Base-by-base conservation (phyloP, 1,284 basidiomycete genomes). In the Fistulinella staudtii region DNA sequence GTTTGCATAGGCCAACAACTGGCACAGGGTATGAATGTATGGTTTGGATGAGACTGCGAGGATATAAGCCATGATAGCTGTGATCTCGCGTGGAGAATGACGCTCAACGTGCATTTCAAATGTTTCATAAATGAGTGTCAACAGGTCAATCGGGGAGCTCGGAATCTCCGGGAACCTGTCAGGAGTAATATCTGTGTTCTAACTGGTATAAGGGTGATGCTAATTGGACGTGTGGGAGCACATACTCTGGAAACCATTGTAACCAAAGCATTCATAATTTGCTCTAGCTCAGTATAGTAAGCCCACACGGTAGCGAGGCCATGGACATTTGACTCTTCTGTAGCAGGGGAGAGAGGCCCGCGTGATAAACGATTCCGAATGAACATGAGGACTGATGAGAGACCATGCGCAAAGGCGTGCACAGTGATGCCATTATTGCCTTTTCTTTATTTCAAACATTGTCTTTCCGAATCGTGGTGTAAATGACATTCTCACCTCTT, bases 371-470 rank as follows among this genome's bases (percentile, higher is more conserved):
- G 56, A 27, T 70, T 61, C 20, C 80, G 75, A 33, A 83, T 57
- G 52, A 71, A 75, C 8, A 66, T 61, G 1, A 85, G 61, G 8
- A 77, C 68, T 0, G 75, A 76, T 1, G 80, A 77, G 5, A 88
- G 63, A 0, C 77, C 71, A 56, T 89, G 82, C 0, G 74, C 71
- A 53, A 87, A 83, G 6, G 84, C 79, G 55, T 85, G 76, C 8
- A 77, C 61, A 8, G 77, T 78, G 6, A 82, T 72, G 6, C 71
- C 74, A 41, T 71, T 68, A 29, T 59, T 67, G 11, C 66, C 63
- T 45, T 67, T 70, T 48, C 74, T 76, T 36, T 14, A 49, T 27
- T 40, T 47, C 35, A 36, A 45, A 45, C 46, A 29, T 38, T 7
- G 14, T 36, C 20, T 37, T 23, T 41, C 30, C 25, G 41, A 34